Evolutionary conservation across 345 rosid species (phyloP).

Genomic region (Nephelium lappaceum): DNA sequence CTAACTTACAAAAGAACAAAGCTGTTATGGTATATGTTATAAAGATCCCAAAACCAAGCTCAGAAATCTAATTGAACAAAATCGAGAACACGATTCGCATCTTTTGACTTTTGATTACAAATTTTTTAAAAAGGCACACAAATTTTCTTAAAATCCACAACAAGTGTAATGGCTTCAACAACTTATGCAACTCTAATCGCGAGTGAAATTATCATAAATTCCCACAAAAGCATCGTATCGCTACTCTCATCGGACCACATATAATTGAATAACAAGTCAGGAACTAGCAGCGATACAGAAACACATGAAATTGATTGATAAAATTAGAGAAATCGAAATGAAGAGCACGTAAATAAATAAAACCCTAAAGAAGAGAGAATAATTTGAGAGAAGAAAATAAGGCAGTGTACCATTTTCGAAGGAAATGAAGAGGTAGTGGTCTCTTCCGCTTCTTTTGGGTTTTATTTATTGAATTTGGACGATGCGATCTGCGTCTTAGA

Average conservation of each 20-base stretch:
- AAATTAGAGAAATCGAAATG: not conserved
- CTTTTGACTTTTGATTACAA: not conserved
- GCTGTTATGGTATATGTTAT: not conserved
- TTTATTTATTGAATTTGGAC: not conserved
- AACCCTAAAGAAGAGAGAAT: not conserved
- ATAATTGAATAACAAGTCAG: not conserved
- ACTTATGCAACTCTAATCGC: not conserved
- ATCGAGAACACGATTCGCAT: not conserved
- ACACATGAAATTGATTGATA: not conserved
- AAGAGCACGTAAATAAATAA: not conserved
- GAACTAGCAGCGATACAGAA: not conserved
- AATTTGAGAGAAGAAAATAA: not conserved
- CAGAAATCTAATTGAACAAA: not conserved
- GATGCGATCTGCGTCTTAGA: not conserved
- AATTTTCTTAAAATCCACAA: not conserved
- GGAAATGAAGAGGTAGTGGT: not conserved
- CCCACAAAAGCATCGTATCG: not conserved
- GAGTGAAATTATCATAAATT: not conserved
- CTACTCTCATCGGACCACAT: not conserved
- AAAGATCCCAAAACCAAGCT: not conserved
- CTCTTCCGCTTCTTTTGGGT: not conserved
- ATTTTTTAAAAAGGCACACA: no score
- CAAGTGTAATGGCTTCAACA: not conserved
- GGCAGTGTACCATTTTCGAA: constrained; percentile 14
- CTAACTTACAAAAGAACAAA: not conserved